phyloP scores from a whole-genome alignment of 169 alveolate species.

The Plasmodium reichenowi region DNA sequence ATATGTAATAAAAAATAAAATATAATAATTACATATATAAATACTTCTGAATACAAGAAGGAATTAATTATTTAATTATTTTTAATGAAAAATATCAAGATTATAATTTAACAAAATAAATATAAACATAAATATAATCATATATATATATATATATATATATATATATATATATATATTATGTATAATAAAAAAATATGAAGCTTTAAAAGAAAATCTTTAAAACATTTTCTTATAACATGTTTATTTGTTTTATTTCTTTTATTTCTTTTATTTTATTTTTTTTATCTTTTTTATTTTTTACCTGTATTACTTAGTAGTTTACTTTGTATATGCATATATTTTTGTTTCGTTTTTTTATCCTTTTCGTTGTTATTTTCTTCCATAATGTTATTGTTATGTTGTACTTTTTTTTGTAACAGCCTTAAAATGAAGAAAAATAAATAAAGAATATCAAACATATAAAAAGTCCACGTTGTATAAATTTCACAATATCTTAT shows the following conservation, averaged over 20 bases:
- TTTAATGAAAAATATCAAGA: no score
- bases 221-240: no score
- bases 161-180: neutral
- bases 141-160: conserved; percentile 2
- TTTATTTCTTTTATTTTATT: no score
- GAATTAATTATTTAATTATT: no score
- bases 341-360: conserved; percentile 42
- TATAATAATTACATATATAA: neutral
- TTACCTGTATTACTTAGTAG: conserved; percentile 69
- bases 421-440: conserved; percentile 2
- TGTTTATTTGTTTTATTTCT: no score
- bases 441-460: neutral
- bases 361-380: conserved; percentile 35
- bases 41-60: no score
- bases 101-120: neutral
- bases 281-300: no score
- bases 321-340: conserved; percentile 72
- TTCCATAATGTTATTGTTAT: conserved; percentile 34
- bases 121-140: neutral
- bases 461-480: neutral
- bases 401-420: conserved; percentile 63
- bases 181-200: no score
- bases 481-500: neutral
- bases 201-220: no score
- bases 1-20: neutral